Evolutionary conservation across 192 early-diverging fungal species (phyloP).

Genomic region (Thamnidium elegans): DNA sequence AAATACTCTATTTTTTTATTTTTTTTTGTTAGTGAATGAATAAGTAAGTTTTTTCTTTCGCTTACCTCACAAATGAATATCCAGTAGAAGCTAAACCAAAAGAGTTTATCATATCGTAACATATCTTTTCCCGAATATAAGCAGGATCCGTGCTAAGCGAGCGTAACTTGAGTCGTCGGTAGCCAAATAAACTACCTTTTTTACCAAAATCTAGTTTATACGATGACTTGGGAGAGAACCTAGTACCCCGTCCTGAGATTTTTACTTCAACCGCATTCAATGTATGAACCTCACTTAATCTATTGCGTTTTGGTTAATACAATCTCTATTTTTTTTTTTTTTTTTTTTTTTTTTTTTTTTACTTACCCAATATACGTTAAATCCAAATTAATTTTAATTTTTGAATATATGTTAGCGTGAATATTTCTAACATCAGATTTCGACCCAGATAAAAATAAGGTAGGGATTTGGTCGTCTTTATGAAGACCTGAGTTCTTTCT

Average conservation of each 20-base stretch:
- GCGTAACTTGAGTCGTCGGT: conserved; percentile 9
- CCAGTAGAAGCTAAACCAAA: conserved; percentile 6
- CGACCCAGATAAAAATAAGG: background rate
- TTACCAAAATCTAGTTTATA: background rate
- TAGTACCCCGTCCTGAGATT: conserved; percentile 11
- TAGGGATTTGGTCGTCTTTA: background rate
- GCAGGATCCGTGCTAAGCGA: background rate
- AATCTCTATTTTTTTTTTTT: background rate
- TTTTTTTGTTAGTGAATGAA: background rate
- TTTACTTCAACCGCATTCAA: background rate
- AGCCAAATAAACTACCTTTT: background rate
- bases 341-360: background rate
- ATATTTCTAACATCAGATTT: background rate
- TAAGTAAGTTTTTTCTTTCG: background rate
- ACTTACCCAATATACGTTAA: conserved; percentile 2
- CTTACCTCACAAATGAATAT: conserved; percentile 23
- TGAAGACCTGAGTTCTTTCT: background rate
- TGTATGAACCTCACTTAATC: background rate
- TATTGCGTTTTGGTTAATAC: background rate
- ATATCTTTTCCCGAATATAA: conserved; percentile 11
- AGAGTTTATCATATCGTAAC: background rate
- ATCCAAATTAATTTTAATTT: background rate
- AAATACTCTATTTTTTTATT: background rate
- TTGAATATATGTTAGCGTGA: background rate
- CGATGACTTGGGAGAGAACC: conserved; percentile 4